phyloP scores from a whole-genome alignment of 2,329 filamentous ascomycete genomes.

The Monosporascus sp. region DNA sequence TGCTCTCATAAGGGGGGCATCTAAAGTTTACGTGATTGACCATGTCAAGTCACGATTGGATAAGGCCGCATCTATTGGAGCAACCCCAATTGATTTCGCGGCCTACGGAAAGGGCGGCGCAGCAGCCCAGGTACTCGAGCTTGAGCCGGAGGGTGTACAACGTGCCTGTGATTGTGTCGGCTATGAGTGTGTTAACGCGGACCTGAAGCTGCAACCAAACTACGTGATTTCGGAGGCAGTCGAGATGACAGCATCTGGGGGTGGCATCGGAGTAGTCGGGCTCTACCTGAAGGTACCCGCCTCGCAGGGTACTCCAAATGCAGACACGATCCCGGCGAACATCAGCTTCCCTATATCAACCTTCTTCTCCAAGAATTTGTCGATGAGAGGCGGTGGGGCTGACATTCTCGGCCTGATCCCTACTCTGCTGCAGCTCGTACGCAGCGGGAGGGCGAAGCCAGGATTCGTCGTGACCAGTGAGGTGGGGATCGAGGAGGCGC shows the following conservation, averaged over 20 bases:
- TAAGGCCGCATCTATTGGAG: constrained; percentile 57
- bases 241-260: constrained; percentile 8
- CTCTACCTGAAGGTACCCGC: constrained; percentile 10
- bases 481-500: constrained; percentile 24
- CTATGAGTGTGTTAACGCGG: constrained; percentile 3
- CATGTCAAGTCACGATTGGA: constrained; percentile 54
- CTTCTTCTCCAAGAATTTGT: too few species aligned
- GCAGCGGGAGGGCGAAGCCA: constrained; percentile 18
- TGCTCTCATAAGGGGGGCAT: constrained; percentile 48
- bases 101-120: constrained; percentile 41
- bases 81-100: constrained; percentile 55
- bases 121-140: constrained; percentile 38
- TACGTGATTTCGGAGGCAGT: constrained; percentile 7
- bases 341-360: too few species aligned
- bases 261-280: constrained; percentile 19
- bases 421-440: constrained; percentile 19
- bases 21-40: constrained; percentile 58
- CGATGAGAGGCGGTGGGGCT: too few species aligned
- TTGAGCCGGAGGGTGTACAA: constrained; percentile 31
- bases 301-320: constrained; percentile 11
- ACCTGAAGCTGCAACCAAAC: constrained; percentile 1
- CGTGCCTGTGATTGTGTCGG: constrained; percentile 5
- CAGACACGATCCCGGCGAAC: not conserved
- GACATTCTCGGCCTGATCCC: constrained; percentile 3
- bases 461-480: constrained; percentile 23